Conservation (phyloP, 805 yeast genomes). For the Ogataea salicorniae region DNA sequence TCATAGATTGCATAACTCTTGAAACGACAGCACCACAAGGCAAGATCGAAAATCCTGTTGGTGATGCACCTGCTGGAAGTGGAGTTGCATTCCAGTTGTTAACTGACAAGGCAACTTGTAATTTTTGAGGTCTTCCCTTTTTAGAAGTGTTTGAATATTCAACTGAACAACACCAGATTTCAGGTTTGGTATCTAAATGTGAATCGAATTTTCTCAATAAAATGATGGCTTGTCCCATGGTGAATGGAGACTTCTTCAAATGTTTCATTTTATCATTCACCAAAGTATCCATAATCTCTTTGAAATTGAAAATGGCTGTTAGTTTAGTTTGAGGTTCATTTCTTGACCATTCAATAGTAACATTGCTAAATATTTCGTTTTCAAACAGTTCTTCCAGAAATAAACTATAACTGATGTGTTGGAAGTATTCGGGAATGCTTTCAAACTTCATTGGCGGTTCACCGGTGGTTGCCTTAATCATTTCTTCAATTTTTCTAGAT, state of each 20-base stretch:
- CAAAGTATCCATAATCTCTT: constrained; percentile 43
- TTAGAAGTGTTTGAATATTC: constrained; percentile 26
- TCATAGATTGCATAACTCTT: constrained; percentile 64
- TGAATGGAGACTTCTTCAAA: constrained; percentile 55
- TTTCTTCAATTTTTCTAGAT: constrained; percentile 9
- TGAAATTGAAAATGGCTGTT: constrained; percentile 37
- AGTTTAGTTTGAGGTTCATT: constrained; percentile 29
- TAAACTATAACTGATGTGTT: constrained; percentile 55
- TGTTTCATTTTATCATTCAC: constrained; percentile 48
- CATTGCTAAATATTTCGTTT: constrained; percentile 40
- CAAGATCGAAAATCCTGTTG: constrained; percentile 35
- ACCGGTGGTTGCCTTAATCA: constrained; percentile 15
- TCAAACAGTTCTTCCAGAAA: constrained; percentile 57
- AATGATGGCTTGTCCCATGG: constrained; percentile 53
- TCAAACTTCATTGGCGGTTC: constrained; percentile 34
- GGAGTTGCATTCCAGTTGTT: constrained; percentile 50
- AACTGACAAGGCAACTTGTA: constrained; percentile 43
- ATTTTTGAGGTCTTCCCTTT: constrained; percentile 7
- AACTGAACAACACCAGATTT: constrained; percentile 58
- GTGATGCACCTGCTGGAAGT: constrained; percentile 22
- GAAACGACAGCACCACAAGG: constrained; percentile 63
- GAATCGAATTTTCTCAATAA: constrained; percentile 42
- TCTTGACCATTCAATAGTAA: constrained; percentile 41
- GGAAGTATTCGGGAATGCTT: constrained; percentile 45
- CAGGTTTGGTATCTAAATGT: constrained; percentile 26